Evolutionary conservation across 371 early-diverging fungal genomes (phyloP), one percentile per base, ranked within the genome.

Genomic region (Mucor lusitanicus): DNA sequence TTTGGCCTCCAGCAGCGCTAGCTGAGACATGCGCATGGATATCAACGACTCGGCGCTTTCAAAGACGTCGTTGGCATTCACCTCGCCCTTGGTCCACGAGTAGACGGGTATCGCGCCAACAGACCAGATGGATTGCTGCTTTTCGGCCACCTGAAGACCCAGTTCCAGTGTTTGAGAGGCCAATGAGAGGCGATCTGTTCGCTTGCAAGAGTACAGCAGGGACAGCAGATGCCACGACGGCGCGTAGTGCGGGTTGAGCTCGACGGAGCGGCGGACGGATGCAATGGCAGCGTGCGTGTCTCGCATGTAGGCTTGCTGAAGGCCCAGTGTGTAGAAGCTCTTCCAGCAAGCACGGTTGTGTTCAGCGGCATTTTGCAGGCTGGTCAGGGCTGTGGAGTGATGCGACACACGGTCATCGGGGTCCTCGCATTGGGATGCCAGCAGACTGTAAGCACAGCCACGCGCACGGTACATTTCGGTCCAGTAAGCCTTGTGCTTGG

Each of bases 191-290:
- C 68, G 63, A 21, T 70, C 62, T 19, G 67, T 69, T 30, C 61
- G 56, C 53, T 69, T 63, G 6, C 90, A 86, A 17, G 92, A 89
- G 15, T 91, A 79, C 35, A 95, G 71, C 44, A 96, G 83, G 0
- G 89, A 90, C 28, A 97, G 73, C 25, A 97, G 81, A 74, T 97
- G 92, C 95, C 95, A 97, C 1, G 94, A 90, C 8, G 90, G 82
- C 21, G 90, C 78, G 58, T 89, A 82, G 3, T 77, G 62, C 0
- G 91, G 71, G 23, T 93, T 85, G 21, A 90, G 64, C 57, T 77
- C 74, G 30, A 95, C 67, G 0, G 94, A 86, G 28, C 85, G 77
- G 57, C 87, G 86, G 8, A 92, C 77, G 0, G 81, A 70, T 3
- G 59, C 28, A 7, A 90, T 84, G 0, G 96, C 95, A 8, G 80